phyloP scores from a whole-genome alignment of 2,329 filamentous ascomycete genomes.

The Triangularia setosa region DNA sequence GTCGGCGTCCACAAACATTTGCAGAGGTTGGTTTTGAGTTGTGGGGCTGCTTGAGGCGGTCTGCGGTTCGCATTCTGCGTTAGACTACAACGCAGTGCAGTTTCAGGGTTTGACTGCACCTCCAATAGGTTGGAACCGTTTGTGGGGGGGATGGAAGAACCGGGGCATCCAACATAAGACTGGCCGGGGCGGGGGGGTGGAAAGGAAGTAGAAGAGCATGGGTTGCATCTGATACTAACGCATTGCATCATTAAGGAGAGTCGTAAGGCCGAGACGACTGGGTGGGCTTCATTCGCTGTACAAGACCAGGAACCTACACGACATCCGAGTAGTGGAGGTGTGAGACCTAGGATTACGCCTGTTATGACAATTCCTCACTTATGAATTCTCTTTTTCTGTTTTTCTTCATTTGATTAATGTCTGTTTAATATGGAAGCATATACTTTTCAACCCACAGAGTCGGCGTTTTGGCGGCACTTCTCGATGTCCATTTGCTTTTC shows the following conservation, averaged over 20 bases:
- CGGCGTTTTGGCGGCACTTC: background rate
- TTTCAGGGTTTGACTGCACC: background rate
- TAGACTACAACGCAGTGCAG: background rate
- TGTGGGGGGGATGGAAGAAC: background rate
- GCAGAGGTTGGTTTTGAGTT: slow-evolving; percentile 5
- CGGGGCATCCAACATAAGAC: background rate
- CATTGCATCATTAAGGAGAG: background rate
- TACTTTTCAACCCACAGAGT: background rate
- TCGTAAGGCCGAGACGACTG: background rate
- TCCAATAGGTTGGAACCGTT: background rate
- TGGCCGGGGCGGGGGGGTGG: background rate
- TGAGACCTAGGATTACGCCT: background rate
- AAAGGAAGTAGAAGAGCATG: background rate
- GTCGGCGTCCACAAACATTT: background rate
- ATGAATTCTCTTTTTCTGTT: background rate
- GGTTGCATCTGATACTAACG: background rate
- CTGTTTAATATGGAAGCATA: background rate
- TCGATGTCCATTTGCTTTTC: background rate
- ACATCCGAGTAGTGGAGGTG: no score
- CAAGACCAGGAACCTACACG: background rate
- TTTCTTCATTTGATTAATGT: background rate
- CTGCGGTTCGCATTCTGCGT: background rate
- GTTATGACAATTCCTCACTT: background rate
- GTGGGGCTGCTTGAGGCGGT: background rate
- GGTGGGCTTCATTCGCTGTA: background rate